These are phyloP conservation scores for Phylloboletellus chloephorus DNA, from an alignment of 1,284 basidiomycete genomes.

Conservation along the genomic window DNA sequence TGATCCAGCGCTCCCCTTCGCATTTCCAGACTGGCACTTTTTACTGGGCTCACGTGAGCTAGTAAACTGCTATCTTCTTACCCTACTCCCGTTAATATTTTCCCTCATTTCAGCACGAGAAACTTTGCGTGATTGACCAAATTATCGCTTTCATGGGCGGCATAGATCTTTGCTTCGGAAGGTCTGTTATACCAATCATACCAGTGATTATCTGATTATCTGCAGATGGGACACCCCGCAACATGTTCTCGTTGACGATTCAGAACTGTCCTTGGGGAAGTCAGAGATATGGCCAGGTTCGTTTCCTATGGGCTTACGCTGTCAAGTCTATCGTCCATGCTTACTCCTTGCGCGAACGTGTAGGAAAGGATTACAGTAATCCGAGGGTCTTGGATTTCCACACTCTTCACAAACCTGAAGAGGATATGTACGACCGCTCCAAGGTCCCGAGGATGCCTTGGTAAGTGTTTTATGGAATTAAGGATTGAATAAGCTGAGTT, in stretches of 20 bases:
- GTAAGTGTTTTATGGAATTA: constrained; percentile 39
- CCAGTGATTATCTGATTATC: neutral
- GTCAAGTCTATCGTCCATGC: neutral
- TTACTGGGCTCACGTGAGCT: constrained; percentile 91
- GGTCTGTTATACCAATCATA: constrained; percentile 37
- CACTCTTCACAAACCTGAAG: constrained; percentile 82
- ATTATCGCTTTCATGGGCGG: constrained; percentile 98
- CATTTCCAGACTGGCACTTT: constrained; percentile 98
- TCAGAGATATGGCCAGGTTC: constrained; percentile 82
- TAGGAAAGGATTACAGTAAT: constrained; percentile 91
- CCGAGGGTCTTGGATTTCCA: constrained; percentile 87
- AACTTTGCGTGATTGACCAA: constrained; percentile 96
- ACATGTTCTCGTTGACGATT: constrained; percentile 87
- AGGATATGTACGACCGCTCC: constrained; percentile 90
- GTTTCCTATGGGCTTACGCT: constrained; percentile 2
- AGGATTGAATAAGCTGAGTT: neutral
- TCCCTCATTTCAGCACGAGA: constrained; percentile 75
- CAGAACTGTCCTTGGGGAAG: constrained; percentile 51
- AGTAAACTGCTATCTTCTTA: constrained; percentile 2
- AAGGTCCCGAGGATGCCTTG: constrained; percentile 96
- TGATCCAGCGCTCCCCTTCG: constrained; percentile 95
- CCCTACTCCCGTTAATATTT: neutral
- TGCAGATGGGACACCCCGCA: constrained; percentile 92
- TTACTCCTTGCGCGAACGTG: constrained; percentile 4
- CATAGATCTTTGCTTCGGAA: constrained; percentile 87